phyloP scores from a whole-genome alignment of 169 alveolate genomes.

The Plasmodium billcollinsi region DNA sequence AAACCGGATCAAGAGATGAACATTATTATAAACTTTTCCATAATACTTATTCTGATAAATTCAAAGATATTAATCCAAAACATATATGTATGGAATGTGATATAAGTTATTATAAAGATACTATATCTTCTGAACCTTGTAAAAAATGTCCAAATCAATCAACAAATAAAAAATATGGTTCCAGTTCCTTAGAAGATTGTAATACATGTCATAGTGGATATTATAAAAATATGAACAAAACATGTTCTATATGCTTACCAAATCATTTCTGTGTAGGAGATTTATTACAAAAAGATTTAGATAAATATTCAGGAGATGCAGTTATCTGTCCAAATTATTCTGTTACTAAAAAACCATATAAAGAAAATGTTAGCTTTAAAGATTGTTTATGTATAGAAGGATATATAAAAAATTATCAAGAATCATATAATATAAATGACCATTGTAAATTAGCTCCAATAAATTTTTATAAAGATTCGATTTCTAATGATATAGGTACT shows the following conservation, averaged over 20 bases:
- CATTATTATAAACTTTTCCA: slow-evolving; percentile 55
- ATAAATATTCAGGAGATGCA: slow-evolving; percentile 80
- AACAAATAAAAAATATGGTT: slow-evolving; percentile 36
- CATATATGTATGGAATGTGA: slow-evolving; percentile 82
- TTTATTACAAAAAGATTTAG: slow-evolving; percentile 73
- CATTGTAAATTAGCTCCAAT: slow-evolving; percentile 79
- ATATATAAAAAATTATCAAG: slow-evolving; percentile 79
- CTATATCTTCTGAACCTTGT: slow-evolving; percentile 78
- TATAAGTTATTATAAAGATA: slow-evolving; percentile 84
- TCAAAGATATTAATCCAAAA: slow-evolving; percentile 26
- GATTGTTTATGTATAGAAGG: slow-evolving; percentile 83
- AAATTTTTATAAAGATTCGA: slow-evolving; percentile 85
- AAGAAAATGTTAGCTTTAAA: slow-evolving; percentile 68
- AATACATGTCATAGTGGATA: slow-evolving; percentile 54
- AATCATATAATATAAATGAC: slow-evolving; percentile 79
- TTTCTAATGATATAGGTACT: slow-evolving; percentile 69
- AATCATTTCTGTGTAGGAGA: slow-evolving; percentile 90
- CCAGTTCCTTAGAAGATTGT: slow-evolving; percentile 18
- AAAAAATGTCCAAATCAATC: slow-evolving; percentile 80
- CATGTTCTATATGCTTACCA: slow-evolving; percentile 52
- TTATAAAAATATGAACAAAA: slow-evolving; percentile 29
- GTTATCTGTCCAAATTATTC: slow-evolving; percentile 83
- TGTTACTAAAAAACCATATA: slow-evolving; percentile 82
- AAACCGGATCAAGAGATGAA: slow-evolving; percentile 14
- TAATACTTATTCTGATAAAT: slow-evolving; percentile 8